A percentile compares a stretch with the other conserved stretches of the same genome.
Evolutionary conservation across 2,329 filamentous ascomycete species (phyloP).

Genomic region (Botrytis deweyae): DNA sequence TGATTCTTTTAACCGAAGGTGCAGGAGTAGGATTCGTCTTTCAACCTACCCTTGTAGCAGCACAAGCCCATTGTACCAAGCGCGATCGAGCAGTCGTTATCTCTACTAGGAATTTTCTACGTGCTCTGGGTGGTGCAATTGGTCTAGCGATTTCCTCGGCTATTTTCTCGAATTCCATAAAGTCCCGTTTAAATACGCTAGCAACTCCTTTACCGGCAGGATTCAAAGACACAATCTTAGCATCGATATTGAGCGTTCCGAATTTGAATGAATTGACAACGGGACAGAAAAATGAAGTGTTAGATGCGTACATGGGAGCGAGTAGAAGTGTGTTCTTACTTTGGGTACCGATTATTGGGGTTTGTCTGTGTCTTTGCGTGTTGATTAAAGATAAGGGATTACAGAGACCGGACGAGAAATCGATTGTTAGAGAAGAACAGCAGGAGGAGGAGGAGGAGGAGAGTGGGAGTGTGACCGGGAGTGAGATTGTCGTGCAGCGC

Average conservation of each 20-base stretch:
- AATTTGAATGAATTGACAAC: slow-evolving; percentile 27
- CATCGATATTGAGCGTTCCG: slow-evolving; percentile 34
- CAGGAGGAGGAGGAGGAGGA: not conserved
- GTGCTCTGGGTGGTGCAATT: slow-evolving; percentile 56
- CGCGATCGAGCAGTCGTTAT: slow-evolving; percentile 61
- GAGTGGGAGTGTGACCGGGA: not conserved
- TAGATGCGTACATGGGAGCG: slow-evolving; percentile 53
- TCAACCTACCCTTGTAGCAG: slow-evolving; percentile 53
- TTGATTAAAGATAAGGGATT: slow-evolving; percentile 54
- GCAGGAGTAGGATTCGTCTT: slow-evolving; percentile 53
- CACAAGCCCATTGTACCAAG: slow-evolving; percentile 57
- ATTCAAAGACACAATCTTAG: slow-evolving; percentile 29
- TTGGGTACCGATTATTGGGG: slow-evolving; percentile 53
- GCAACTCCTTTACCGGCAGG: slow-evolving; percentile 26
- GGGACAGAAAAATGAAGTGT: slow-evolving; percentile 41
- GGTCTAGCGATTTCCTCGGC: slow-evolving; percentile 59
- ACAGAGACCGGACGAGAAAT: slow-evolving; percentile 36
- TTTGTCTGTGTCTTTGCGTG: slow-evolving; percentile 50
- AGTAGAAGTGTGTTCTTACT: slow-evolving; percentile 56
- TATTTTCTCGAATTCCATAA: slow-evolving; percentile 44
- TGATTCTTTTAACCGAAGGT: slow-evolving; percentile 52
- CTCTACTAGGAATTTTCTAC: slow-evolving; percentile 61
- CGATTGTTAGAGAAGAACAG: not conserved
- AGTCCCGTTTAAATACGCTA: slow-evolving; percentile 25
- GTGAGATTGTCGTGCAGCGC: not conserved